Evolutionary conservation across 2,329 filamentous ascomycete species (phyloP).

Genomic region (Clarireedia sp.): DNA sequence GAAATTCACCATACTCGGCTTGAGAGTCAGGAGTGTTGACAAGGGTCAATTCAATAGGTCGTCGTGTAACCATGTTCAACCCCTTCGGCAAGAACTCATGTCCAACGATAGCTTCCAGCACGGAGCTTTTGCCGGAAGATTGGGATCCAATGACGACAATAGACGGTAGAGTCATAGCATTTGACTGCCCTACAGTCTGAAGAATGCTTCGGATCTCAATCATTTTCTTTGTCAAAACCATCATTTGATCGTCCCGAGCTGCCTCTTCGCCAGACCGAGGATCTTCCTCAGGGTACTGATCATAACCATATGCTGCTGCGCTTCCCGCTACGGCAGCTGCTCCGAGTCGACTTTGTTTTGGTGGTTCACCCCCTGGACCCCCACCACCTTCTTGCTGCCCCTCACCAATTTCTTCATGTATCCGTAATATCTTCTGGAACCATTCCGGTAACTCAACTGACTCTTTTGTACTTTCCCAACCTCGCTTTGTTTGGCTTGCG

Average conservation of each 20-base stretch:
- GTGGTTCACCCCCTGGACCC: constrained; percentile 40
- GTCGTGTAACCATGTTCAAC: constrained; percentile 95
- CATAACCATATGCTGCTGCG: constrained; percentile 71
- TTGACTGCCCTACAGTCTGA: constrained; percentile 86
- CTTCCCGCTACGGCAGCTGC: constrained; percentile 62
- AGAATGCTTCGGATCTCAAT: constrained; percentile 94
- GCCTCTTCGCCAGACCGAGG: constrained; percentile 52
- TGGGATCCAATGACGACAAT: constrained; percentile 99
- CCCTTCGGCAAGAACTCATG: constrained; percentile 97
- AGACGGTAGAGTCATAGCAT: constrained; percentile 78
- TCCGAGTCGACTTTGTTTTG: constrained; percentile 52
- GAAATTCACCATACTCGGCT: constrained; percentile 92
- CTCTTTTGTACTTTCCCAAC: constrained; percentile 79
- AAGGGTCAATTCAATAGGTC: constrained; percentile 91
- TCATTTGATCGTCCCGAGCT: constrained; percentile 95
- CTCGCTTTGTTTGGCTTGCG: constrained; percentile 68
- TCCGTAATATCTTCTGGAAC: constrained; percentile 64
- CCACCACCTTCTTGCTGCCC: constrained; percentile 31
- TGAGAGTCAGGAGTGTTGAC: constrained; percentile 86
- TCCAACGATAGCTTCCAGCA: constrained; percentile 91
- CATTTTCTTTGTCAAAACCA: constrained; percentile 98
- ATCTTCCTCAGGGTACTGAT: constrained; percentile 59
- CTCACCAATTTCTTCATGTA: constrained; percentile 52
- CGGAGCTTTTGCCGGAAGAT: constrained; percentile 96
- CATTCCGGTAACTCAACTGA: constrained; percentile 66